A percentile compares a stretch with the other conserved stretches of the same genome.
Evolutionary conservation across 768 basidiomycete species (phyloP).

Genomic region (Infundibulicybe gibba): DNA sequence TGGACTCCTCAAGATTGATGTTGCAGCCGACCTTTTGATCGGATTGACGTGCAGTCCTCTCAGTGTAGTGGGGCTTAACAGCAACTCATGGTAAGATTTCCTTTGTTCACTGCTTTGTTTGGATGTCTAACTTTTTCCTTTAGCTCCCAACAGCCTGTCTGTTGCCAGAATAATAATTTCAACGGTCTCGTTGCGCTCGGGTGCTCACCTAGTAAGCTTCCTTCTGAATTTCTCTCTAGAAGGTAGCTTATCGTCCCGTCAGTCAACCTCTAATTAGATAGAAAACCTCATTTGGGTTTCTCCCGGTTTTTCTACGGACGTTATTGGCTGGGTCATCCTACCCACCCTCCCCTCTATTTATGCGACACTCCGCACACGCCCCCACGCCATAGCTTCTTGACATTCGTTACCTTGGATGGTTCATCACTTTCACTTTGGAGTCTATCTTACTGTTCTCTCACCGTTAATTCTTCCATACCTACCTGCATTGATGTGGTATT

Average conservation of each 20-base stretch:
- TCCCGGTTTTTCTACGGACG: no score
- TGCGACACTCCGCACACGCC: no score
- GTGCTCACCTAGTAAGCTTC: slow-evolving; percentile 36
- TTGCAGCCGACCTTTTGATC: slow-evolving; percentile 11
- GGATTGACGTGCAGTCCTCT: slow-evolving; percentile 35
- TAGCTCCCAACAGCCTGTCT: slow-evolving; percentile 38
- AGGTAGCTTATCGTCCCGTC: not conserved
- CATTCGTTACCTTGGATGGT: no score
- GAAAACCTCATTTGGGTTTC: no score
- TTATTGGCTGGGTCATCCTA: no score
- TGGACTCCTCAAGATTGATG: slow-evolving; percentile 26
- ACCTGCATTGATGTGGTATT: no score
- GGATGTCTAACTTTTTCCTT: not conserved
- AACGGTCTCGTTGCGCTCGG: slow-evolving; percentile 40
- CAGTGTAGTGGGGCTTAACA: slow-evolving; percentile 23
- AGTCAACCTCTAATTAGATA: not conserved
- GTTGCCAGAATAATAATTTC: slow-evolving; percentile 41
- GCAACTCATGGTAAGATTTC: slow-evolving; percentile 25
- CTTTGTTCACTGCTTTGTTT: not conserved
- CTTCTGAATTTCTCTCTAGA: not conserved
- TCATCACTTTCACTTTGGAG: not conserved
- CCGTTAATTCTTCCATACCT: not conserved
- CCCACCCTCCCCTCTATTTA: no score
- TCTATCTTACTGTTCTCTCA: slow-evolving; percentile 1
- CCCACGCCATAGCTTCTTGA: no score